Conservation (phyloP, 805 yeast species). For the Grigorovia humatica region DNA sequence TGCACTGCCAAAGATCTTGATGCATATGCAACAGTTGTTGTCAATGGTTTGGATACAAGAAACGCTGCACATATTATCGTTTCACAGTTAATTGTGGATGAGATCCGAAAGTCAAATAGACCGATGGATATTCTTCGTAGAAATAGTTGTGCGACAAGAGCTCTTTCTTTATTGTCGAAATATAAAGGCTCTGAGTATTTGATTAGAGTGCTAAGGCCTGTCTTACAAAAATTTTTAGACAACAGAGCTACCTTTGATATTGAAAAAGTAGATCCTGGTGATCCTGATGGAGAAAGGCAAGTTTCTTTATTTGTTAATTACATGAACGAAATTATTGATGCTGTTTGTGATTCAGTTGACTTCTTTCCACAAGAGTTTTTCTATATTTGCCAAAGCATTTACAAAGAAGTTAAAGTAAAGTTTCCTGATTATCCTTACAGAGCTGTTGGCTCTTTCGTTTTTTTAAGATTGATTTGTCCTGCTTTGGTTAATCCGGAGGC, state of each 20-base stretch:
- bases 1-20: slow-evolving; percentile 66
- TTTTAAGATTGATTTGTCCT: slow-evolving; percentile 74
- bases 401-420: slow-evolving; percentile 43
- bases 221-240: slow-evolving; percentile 43
- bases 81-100: slow-evolving; percentile 45
- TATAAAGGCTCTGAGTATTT: slow-evolving; percentile 56
- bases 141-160: slow-evolving; percentile 72
- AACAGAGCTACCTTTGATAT: slow-evolving; percentile 51
- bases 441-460: slow-evolving; percentile 81
- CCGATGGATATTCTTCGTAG: slow-evolving; percentile 69
- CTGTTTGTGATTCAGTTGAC: slow-evolving; percentile 45
- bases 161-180: slow-evolving; percentile 61
- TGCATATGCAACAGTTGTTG: slow-evolving; percentile 54
- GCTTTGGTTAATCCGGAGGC: slow-evolving; percentile 81
- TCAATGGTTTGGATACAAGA: slow-evolving; percentile 42
- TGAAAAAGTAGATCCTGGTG: slow-evolving; percentile 37
- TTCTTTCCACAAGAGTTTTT: slow-evolving; percentile 62
- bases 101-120: slow-evolving; percentile 48
- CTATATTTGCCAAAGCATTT: slow-evolving; percentile 58
- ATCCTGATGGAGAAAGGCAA: slow-evolving; percentile 32
- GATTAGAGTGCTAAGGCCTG: slow-evolving; percentile 40
- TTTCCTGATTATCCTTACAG: slow-evolving; percentile 57
- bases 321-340: slow-evolving; percentile 45
- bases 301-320: slow-evolving; percentile 44
- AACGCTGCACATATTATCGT: slow-evolving; percentile 39